Evolutionary conservation across 2,329 filamentous ascomycete genomes (phyloP).

Genomic region (Arthroderma uncinatum): DNA sequence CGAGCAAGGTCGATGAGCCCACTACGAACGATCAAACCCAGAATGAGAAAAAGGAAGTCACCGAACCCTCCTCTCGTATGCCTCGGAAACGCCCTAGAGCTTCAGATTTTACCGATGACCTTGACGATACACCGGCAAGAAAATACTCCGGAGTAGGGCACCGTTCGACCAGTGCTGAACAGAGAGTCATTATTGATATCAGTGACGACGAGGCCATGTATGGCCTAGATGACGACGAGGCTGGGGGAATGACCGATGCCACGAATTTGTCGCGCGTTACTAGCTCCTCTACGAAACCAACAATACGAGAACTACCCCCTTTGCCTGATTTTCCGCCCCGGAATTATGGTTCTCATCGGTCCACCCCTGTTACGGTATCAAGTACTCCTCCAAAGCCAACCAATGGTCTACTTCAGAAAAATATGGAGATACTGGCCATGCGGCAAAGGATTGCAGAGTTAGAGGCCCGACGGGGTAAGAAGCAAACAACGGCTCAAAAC

Average conservation of each 20-base stretch:
- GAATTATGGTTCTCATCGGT: constrained; percentile 34
- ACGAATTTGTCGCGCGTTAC: constrained; percentile 23
- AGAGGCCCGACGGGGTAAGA: constrained; percentile 36
- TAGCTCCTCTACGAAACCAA: constrained; percentile 7
- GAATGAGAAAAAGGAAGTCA: neutral
- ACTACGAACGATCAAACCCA: neutral
- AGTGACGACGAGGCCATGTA: constrained; percentile 54
- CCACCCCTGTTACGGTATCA: constrained; percentile 26
- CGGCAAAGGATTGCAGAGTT: constrained; percentile 41
- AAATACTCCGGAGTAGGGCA: constrained; percentile 51
- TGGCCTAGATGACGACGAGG: constrained; percentile 11
- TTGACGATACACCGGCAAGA: constrained; percentile 38
- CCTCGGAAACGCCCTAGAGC: constrained; percentile 53
- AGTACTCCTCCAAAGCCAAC: constrained; percentile 30
- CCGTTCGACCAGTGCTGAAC: constrained; percentile 35
- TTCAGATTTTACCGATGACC: constrained; percentile 55
- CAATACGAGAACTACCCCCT: constrained; percentile 22
- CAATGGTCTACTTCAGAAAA: constrained; percentile 38
- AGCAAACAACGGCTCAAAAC: constrained; percentile 27
- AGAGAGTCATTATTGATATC: constrained; percentile 68
- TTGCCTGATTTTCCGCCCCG: constrained; percentile 37
- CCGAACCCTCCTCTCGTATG: constrained; percentile 11
- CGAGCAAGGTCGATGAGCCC: neutral
- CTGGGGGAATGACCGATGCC: neutral
- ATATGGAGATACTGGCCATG: constrained; percentile 40